Evolutionary conservation across 2,329 filamentous ascomycete genomes (phyloP), one percentile per base, ranked within the genome.

Genomic region (Venturia asperata): DNA sequence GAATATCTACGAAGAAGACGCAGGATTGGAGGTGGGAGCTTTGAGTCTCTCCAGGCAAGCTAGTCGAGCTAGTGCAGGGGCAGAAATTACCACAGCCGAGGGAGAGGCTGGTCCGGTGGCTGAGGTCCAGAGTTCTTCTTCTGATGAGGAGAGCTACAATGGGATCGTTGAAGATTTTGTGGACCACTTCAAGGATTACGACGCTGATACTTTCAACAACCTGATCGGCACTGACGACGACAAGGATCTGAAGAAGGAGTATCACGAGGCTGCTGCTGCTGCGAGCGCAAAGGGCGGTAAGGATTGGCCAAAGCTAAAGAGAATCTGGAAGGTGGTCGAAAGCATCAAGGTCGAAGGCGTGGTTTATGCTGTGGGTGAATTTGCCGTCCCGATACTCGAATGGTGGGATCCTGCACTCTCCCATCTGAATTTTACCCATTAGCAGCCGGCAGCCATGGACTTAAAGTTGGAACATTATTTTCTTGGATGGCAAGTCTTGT

Each of bases 271-370:
- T 5, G 65, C 70, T 6, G 69, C 68, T 43, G 74, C 72, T 65
- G 61, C 66, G 6, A 74, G 72, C 66, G 71, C 73, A 24, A 66
- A 70, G n/a, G 67, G 67, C 10, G 9, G 10, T 49, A 24, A 11
- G 45, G 67, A 71, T 34, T 69, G 71, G 30, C 72, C 71, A 34
- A 62, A 55, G 17, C 67, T 74, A 34, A 68, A 70, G 34, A 68
- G 69, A 43, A 68, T 74, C 61, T 74, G 73, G 73, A 70, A 71
- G 63, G 62, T 73, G 24, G 70, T 71, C 30, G 13, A 41, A 11
- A 11, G 11, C 11, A 11, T 11, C 37, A 39, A 39, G 11, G n/a
- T 9, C 15, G 24, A 60, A 34, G 6, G 27, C 30, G 27, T 37
- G 27, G 37, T 19, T 6, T 37, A 6, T 60, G 55, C 55, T 34